Percentiles rank a stretch among this genome's conserved stretches.
These are phyloP conservation scores for Paracamarosporium sp. DNA, from an alignment of 2,329 filamentous ascomycete genomes.

Conservation along the genomic window DNA sequence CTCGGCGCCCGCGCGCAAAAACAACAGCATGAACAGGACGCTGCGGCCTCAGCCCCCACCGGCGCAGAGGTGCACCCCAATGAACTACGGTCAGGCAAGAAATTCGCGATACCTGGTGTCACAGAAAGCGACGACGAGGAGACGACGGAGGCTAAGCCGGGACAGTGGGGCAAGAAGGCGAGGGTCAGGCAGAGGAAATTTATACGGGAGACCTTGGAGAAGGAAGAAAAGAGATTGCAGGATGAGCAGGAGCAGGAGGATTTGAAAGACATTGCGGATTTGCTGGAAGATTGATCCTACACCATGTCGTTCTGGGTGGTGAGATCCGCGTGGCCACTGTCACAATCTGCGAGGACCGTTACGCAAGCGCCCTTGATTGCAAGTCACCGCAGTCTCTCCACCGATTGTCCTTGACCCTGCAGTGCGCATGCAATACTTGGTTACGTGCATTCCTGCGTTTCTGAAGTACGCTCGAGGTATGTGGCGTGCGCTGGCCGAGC, in stretches of 20 bases:
- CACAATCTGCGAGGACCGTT: constrained; percentile 11
- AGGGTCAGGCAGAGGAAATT: constrained; percentile 72
- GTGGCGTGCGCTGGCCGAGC: constrained; percentile 8
- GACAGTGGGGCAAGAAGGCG: constrained; percentile 73
- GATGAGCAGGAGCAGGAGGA: constrained; percentile 69
- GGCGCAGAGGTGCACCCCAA: constrained; percentile 43
- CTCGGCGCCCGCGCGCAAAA: constrained; percentile 69
- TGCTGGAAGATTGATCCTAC: constrained; percentile 52
- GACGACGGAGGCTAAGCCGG: constrained; percentile 51
- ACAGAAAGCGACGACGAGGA: constrained; percentile 55
- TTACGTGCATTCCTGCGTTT: constrained; percentile 9
- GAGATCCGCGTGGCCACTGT: not conserved
- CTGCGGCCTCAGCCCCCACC: constrained; percentile 49
- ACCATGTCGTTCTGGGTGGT: not conserved
- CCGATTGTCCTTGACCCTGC: not conserved
- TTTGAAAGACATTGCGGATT: constrained; percentile 78
- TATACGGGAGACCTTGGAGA: constrained; percentile 69
- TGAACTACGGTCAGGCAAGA: constrained; percentile 43
- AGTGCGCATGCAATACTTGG: constrained; percentile 1
- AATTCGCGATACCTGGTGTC: constrained; percentile 60
- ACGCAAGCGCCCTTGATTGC: constrained; percentile 10
- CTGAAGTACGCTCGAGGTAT: constrained; percentile 3
- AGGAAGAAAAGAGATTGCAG: constrained; percentile 61
- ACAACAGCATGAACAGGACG: constrained; percentile 64
- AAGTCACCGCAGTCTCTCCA: not conserved